Evolutionary conservation across 768 basidiomycete genomes (phyloP), one percentile per base, ranked within the genome.

Genomic region (Trametes cingulata): DNA sequence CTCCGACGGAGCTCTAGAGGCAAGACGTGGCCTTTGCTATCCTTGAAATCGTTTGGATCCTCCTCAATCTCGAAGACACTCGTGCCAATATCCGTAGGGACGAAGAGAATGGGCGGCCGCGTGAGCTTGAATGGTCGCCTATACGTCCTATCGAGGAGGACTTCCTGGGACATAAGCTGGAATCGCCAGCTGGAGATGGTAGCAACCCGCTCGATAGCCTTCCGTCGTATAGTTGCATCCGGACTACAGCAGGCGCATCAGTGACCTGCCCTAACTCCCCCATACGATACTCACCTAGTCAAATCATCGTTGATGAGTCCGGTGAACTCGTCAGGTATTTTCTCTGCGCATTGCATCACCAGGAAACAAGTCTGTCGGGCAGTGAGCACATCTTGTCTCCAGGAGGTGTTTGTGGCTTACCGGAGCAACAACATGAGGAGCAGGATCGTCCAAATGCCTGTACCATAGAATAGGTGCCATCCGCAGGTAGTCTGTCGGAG

Each of bases 11-110:
- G 69, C 65, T 91, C 90, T 14, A 78, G 63, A 3, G 90, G 89
- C 13, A 93, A 75, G 0, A 69, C 70, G 35, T 71, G 69, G 3
- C 77, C 78, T 43, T 75, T 66, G 24, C 75, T 80, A 52, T 83
- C 79, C 52, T 79, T 79, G 45, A 73, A 67, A 36, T 84, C 82
- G 15, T 79, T 78, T 0, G 74, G 65, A 56, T 82, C 82, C 54
- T 87, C 83, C 27, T 81, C 79, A 25, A 76, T 78, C 2, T 87
- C 76, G 64, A 83, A 90, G 10, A 76, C 70, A 58, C 75, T 82
- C 1, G 86, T 84, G 1, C 90, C 90, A 45, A 91, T 85, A 64
- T 91, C 89, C 0, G 88, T 88, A 0, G 88, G 82, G 13, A 90
- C 81, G 65, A 91, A 93, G 0, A 86, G 76, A n/a, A 91, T 78